Conservation (phyloP, 441 rosid species). For the Erodium moschatum region DNA sequence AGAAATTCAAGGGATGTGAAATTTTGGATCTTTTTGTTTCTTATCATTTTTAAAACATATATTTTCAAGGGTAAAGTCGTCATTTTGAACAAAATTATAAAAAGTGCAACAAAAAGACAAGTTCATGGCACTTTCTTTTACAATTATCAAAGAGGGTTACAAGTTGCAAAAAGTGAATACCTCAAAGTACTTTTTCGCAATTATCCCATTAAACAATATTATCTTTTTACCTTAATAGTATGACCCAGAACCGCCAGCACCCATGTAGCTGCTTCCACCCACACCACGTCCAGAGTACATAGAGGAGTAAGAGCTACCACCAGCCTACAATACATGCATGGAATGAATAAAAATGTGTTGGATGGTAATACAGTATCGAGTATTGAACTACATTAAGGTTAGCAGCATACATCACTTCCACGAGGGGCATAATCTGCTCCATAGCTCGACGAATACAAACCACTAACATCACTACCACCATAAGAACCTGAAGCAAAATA, state of each 20-base stretch:
- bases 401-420: constrained; percentile 58
- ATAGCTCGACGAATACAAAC: constrained; percentile 73
- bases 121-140: no score
- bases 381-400: not conserved
- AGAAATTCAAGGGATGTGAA: no score
- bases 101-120: no score
- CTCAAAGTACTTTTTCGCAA: no score
- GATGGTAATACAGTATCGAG: not conserved
- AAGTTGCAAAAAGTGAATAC: no score
- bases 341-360: not conserved
- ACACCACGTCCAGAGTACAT: constrained; percentile 71
- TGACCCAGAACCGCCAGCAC: constrained; percentile 59
- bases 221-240: constrained; percentile 54
- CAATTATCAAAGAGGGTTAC: no score
- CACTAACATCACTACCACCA: constrained; percentile 56
- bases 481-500: constrained; percentile 57
- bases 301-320: constrained; percentile 79
- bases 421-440: constrained; percentile 59
- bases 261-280: constrained; percentile 74
- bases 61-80: no score
- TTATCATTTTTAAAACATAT: no score
- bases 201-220: not conserved
- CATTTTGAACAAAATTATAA: no score
- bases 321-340: constrained; percentile 44
- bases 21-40: no score